phyloP scores from a whole-genome alignment of 805 yeast genomes.

The Starmerella gropengiesseri region DNA sequence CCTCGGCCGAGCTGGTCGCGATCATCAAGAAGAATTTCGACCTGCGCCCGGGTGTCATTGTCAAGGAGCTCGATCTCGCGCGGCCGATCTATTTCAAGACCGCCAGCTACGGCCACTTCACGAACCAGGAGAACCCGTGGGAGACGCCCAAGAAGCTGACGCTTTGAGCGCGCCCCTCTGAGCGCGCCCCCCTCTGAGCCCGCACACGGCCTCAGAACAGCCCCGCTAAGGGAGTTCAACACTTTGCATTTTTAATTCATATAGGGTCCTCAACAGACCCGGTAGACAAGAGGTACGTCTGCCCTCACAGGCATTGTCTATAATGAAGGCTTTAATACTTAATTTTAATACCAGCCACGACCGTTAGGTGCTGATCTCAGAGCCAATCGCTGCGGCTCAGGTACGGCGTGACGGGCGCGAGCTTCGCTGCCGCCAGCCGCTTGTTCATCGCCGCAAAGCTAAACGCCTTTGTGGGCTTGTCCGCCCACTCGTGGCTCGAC shows the following conservation, averaged over 20 bases:
- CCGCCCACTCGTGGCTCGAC: conserved; percentile 13
- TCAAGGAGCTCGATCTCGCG: conserved; percentile 90
- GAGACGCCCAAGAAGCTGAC: conserved; percentile 68
- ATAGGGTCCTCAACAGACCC: conserved; percentile 17
- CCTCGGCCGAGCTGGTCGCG: conserved; percentile 80
- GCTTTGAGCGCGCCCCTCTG: conserved; percentile 28
- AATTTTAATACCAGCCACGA: no score
- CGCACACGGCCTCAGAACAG: no score
- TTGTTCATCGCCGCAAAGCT: neutral
- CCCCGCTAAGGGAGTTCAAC: conserved; percentile 5
- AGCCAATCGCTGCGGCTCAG: neutral
- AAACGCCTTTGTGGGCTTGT: neutral
- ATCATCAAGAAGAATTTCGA: conserved; percentile 92
- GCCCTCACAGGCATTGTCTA: conserved; percentile 2
- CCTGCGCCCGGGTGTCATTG: conserved; percentile 98
- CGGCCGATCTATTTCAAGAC: conserved; percentile 99
- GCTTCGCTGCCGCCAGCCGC: conserved; percentile 1
- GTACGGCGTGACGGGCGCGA: neutral
- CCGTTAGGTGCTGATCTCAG: neutral
- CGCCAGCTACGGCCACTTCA: conserved; percentile 99
- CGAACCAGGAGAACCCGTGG: conserved; percentile 98
- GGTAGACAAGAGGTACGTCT: conserved; percentile 11
- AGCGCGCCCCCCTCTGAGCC: no score
- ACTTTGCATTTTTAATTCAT: conserved; percentile 2
- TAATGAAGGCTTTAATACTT: neutral